These are phyloP conservation scores for Fusarium albosuccineum DNA, from an alignment of 2,329 filamentous ascomycete genomes.

Conservation along the genomic window DNA sequence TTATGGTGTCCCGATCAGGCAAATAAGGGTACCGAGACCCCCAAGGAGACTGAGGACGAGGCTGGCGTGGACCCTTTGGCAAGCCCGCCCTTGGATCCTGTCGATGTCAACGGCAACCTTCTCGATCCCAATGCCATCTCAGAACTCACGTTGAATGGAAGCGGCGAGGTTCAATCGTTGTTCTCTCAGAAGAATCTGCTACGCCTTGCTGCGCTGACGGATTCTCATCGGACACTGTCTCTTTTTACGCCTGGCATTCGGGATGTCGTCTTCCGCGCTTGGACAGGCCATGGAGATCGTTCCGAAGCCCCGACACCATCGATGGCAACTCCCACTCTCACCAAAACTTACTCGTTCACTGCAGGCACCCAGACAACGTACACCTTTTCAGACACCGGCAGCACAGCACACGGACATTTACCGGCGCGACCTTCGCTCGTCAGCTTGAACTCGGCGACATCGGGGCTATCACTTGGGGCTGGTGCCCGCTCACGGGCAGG, in stretches of 20 bases:
- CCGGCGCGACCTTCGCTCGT: slow-evolving; percentile 77
- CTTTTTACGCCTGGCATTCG: slow-evolving; percentile 91
- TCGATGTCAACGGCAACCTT: slow-evolving; percentile 83
- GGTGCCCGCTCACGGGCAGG: slow-evolving; percentile 71
- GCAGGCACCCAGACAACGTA: slow-evolving; percentile 74
- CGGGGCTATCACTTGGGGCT: slow-evolving; percentile 73
- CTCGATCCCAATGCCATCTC: slow-evolving; percentile 82
- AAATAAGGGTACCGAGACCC: slow-evolving; percentile 61
- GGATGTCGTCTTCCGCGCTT: slow-evolving; percentile 92
- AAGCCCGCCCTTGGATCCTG: slow-evolving; percentile 83
- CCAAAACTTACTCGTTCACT: slow-evolving; percentile 72
- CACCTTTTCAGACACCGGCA: slow-evolving; percentile 79
- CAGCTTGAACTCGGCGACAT: slow-evolving; percentile 71
- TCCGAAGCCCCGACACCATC: slow-evolving; percentile 68
- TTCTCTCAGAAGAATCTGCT: slow-evolving; percentile 97
- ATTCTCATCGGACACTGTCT: slow-evolving; percentile 91
- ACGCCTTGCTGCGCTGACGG: slow-evolving; percentile 82
- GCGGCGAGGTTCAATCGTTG: slow-evolving; percentile 85
- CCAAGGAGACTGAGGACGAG: slow-evolving; percentile 66
- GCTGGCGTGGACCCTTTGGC: slow-evolving; percentile 82
- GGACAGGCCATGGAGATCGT: slow-evolving; percentile 83
- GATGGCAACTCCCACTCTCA: slow-evolving; percentile 65
- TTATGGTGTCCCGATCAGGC: slow-evolving; percentile 89
- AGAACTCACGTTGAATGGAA: slow-evolving; percentile 81
- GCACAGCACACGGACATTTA: slow-evolving; percentile 70